phyloP scores from a whole-genome alignment of 306 rosid genomes.

The Malus asiatica region DNA sequence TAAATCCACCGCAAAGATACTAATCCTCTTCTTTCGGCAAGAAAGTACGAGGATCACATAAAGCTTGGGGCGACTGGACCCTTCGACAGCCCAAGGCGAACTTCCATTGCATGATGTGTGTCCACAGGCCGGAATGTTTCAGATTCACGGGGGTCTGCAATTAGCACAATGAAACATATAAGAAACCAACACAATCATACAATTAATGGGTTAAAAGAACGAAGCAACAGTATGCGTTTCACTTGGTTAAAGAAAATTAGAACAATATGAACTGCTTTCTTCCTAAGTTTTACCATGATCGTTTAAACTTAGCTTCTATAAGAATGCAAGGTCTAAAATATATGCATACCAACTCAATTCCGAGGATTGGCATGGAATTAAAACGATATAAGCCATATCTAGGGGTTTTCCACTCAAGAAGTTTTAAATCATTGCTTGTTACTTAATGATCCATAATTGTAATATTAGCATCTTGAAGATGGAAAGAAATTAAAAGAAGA shows the following conservation, averaged over 20 bases:
- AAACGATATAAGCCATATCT: background rate
- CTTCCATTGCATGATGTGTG: constrained; percentile 94
- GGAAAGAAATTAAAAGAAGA: background rate
- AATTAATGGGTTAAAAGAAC: background rate
- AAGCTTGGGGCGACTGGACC: constrained; percentile 81
- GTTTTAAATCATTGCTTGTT: background rate
- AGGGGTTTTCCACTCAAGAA: background rate
- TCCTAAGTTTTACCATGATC: background rate
- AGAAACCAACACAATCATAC: background rate
- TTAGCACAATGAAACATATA: background rate
- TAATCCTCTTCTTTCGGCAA: background rate
- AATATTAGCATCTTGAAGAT: background rate
- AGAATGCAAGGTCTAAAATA: background rate
- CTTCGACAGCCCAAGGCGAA: constrained; percentile 79
- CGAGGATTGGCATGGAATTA: background rate
- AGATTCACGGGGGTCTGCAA: constrained; percentile 83
- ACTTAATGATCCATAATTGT: background rate
- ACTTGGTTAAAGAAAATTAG: background rate
- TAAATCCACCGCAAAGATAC: background rate
- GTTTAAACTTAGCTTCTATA: background rate
- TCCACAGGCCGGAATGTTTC: constrained; percentile 67
- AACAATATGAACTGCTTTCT: background rate
- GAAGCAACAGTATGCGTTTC: background rate
- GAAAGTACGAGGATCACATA: constrained; percentile 22
- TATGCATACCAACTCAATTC: background rate